Evolutionary conservation across 371 early-diverging fungal genomes (phyloP).

Genomic region (Actinomortierella wolfii): DNA sequence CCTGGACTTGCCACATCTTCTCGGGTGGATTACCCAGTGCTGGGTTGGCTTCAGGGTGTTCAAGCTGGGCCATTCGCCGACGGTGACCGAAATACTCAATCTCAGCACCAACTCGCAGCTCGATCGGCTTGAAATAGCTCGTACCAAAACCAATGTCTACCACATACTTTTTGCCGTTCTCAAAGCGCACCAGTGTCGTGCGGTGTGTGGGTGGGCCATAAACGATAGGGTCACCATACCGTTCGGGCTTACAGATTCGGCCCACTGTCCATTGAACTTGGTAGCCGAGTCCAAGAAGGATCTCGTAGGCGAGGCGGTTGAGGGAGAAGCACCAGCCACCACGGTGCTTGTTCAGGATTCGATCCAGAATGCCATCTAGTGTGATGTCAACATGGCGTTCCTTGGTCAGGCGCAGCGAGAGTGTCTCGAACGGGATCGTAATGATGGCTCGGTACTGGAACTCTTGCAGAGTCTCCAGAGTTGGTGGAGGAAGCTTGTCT

Average conservation of each 20-base stretch:
- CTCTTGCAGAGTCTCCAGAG: constrained; percentile 17
- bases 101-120: constrained; percentile 11
- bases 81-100: constrained; percentile 24
- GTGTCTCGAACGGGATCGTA: constrained; percentile 28
- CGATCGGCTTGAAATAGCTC: constrained; percentile 9
- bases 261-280: constrained; percentile 14
- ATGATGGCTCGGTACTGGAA: constrained; percentile 17
- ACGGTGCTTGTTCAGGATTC: constrained; percentile 17
- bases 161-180: constrained; percentile 8
- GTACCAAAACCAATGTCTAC: constrained; percentile 24
- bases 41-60: too few relatives aligned
- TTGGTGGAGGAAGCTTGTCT: constrained; percentile 16
- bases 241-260: constrained; percentile 16
- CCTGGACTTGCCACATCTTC: constrained; percentile 3
- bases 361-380: constrained; percentile 21
- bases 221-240: too few relatives aligned
- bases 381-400: constrained; percentile 17
- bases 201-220: constrained; percentile 6
- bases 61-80: constrained; percentile 15
- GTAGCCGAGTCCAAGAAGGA: constrained; percentile 17
- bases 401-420: constrained; percentile 16
- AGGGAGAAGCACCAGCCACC: constrained; percentile 35
- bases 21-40: constrained; percentile 6
- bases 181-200: too few relatives aligned
- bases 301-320: constrained; percentile 14